Evolutionary conservation across 2,329 filamentous ascomycete species (phyloP).

Genomic region (Biscogniauxia marginata): DNA sequence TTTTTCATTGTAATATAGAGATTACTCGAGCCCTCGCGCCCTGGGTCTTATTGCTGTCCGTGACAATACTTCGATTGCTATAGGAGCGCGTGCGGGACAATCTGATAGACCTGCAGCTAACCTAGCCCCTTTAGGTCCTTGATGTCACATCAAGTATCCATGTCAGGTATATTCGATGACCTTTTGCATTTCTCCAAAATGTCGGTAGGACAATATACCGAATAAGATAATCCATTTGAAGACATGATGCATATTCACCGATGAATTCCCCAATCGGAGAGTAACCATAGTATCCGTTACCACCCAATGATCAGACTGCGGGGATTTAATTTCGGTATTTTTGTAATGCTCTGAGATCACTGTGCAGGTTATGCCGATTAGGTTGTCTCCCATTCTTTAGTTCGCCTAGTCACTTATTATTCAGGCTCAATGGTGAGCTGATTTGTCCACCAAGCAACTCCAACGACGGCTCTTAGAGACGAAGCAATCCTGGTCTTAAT

Average conservation of each 20-base stretch:
- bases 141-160: not conserved
- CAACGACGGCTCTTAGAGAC: not conserved
- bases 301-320: not conserved
- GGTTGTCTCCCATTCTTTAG: not conserved
- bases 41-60: too few species aligned
- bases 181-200: not conserved
- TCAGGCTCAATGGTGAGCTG: conserved; percentile 8
- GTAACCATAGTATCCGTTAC: not conserved
- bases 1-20: too few species aligned
- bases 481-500: conserved; percentile 5
- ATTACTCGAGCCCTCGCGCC: too few species aligned
- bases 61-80: not conserved
- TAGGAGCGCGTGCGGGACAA: not conserved
- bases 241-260: not conserved
- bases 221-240: not conserved
- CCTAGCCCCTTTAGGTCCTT: not conserved
- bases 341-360: not conserved
- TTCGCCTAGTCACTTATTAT: not conserved
- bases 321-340: not conserved
- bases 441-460: conserved; percentile 5
- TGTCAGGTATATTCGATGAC: not conserved
- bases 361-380: not conserved
- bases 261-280: not conserved
- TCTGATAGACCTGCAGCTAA: not conserved
- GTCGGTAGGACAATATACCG: not conserved